Percentiles rank a stretch among this genome's conserved stretches.
phyloP scores from a whole-genome alignment of 2,329 filamentous ascomycete species.

The Phaeosphaeria sp. region DNA sequence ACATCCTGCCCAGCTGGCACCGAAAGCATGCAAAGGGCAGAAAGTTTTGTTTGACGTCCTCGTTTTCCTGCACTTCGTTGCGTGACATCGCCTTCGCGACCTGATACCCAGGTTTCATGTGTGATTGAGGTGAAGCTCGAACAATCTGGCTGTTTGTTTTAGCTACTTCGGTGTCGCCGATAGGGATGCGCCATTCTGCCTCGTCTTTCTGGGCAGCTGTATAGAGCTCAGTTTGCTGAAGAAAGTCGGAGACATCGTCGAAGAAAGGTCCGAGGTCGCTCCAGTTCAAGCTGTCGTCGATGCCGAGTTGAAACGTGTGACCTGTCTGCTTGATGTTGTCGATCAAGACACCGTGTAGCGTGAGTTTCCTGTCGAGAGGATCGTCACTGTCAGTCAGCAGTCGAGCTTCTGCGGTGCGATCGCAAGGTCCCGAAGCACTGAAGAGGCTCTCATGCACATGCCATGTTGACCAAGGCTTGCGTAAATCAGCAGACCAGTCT shows the following conservation, averaged over 20 bases:
- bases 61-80: background rate
- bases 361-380: background rate
- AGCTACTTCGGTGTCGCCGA: constrained; percentile 15
- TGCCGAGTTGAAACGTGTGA: background rate
- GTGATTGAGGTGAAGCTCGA: background rate
- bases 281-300: constrained; percentile 5
- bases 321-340: constrained; percentile 10
- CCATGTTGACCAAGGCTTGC: constrained; percentile 5
- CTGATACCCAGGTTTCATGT: constrained; percentile 3
- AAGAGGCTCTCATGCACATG: constrained; percentile 3
- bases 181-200: constrained; percentile 16
- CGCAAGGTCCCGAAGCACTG: constrained; percentile 5
- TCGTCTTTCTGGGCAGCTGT: constrained; percentile 5
- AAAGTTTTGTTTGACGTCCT: background rate
- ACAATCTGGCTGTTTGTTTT: constrained; percentile 1
- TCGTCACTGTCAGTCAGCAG: background rate
- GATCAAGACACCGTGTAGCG: constrained; percentile 1
- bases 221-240: constrained; percentile 5
- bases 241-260: constrained; percentile 6
- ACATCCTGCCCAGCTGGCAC: constrained; percentile 12
- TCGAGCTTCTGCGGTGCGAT: background rate
- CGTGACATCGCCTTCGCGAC: background rate
- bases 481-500: constrained; percentile 12
- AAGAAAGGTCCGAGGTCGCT: background rate
- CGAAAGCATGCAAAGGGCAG: constrained; percentile 1